A percentile compares a stretch with the other conserved stretches of the same genome.
phyloP scores from a whole-genome alignment of 2,329 filamentous ascomycete genomes.

The Aureobasidium lini region DNA sequence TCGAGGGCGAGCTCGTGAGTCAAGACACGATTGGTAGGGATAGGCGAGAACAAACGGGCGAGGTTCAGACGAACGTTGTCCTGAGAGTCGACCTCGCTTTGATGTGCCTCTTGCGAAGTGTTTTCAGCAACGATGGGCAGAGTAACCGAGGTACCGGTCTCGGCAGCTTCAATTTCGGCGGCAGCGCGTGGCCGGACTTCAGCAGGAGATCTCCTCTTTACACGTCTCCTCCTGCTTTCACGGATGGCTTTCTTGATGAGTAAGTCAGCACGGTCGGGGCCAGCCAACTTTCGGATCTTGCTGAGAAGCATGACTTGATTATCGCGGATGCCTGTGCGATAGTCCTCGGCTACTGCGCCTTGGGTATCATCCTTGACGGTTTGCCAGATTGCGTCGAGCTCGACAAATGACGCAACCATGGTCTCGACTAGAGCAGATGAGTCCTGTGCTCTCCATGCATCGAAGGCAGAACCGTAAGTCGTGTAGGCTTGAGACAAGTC shows the following conservation, averaged over 20 bases:
- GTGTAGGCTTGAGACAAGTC: constrained; percentile 63
- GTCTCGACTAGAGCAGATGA: constrained; percentile 70
- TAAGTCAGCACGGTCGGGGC: constrained; percentile 61
- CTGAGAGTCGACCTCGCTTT: background rate
- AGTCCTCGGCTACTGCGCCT: constrained; percentile 65
- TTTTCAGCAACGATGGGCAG: constrained; percentile 18
- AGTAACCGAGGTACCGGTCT: constrained; percentile 14
- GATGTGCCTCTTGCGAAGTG: background rate
- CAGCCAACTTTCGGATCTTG: constrained; percentile 70
- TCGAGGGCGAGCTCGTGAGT: constrained; percentile 77
- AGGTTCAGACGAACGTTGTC: constrained; percentile 1
- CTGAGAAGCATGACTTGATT: constrained; percentile 75
- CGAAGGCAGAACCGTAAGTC: constrained; percentile 70
- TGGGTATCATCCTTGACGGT: constrained; percentile 73
- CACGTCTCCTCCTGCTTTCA: constrained; percentile 59
- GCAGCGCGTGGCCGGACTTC: constrained; percentile 65
- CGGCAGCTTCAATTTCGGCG: constrained; percentile 18
- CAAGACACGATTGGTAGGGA: constrained; percentile 67
- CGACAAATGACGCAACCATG: constrained; percentile 81
- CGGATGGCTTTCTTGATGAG: constrained; percentile 68
- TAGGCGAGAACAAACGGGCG: constrained; percentile 45
- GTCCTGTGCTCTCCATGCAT: constrained; percentile 76
- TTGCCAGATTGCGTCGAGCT: constrained; percentile 75
- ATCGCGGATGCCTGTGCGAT: constrained; percentile 70
- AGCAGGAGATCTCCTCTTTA: constrained; percentile 58